A percentile compares a stretch with the other conserved stretches of the same genome.
These are phyloP conservation scores for Sanghuangporus baumii DNA, from an alignment of 1,284 basidiomycete genomes.

Conservation along the genomic window DNA sequence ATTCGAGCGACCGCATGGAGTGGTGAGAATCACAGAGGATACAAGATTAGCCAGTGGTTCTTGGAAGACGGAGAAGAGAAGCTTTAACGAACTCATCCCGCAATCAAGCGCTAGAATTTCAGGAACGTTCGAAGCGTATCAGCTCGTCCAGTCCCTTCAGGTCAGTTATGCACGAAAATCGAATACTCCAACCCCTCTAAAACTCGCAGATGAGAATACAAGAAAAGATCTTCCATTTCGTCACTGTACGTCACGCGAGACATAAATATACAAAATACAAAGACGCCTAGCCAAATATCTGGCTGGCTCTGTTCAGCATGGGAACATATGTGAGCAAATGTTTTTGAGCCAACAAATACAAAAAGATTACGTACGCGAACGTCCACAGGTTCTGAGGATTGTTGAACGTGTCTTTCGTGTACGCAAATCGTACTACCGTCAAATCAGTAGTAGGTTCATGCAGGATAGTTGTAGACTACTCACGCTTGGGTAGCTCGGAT, in stretches of 20 bases:
- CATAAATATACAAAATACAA: not conserved
- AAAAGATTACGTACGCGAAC: constrained; percentile 39
- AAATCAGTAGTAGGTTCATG: not conserved
- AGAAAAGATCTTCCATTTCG: too few species aligned
- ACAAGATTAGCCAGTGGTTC: too few species aligned
- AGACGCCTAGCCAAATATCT: not conserved
- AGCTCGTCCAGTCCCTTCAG: too few species aligned
- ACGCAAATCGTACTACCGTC: constrained; percentile 48
- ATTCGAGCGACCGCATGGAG: too few species aligned
- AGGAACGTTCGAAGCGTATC: too few species aligned
- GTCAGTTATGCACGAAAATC: too few species aligned
- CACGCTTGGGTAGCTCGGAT: constrained; percentile 32
- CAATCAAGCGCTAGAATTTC: too few species aligned
- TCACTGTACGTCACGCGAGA: not conserved
- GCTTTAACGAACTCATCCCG: too few species aligned
- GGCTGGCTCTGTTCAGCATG: not conserved
- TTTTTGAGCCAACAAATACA: not conserved
- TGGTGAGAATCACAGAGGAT: too few species aligned
- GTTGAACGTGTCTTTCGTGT: constrained; percentile 58
- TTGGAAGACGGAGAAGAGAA: too few species aligned
- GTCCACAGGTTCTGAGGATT: constrained; percentile 57
- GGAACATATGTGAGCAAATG: not conserved
- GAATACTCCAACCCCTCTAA: too few species aligned
- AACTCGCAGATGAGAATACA: too few species aligned
- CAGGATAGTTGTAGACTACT: constrained; percentile 8